Base-by-base conservation (phyloP, 176 grass and related monocot genomes). In the Hordeum marinum region DNA sequence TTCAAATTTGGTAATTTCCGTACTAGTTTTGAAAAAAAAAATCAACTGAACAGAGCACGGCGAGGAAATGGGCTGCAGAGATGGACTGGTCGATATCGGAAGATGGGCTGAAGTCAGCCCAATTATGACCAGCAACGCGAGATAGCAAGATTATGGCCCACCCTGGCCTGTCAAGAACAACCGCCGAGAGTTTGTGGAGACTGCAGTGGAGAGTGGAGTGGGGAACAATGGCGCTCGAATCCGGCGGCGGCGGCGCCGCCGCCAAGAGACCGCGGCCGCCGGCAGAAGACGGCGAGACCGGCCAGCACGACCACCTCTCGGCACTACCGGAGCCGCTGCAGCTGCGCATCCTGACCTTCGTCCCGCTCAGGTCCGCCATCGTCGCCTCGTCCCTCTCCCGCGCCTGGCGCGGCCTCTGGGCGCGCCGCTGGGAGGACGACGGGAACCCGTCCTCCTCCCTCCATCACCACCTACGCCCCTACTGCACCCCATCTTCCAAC, bases 361-460 rank as follows among this genome's bases (percentile, higher is more conserved):
- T 97, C n/a, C 72, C 85, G 37, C 76, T 94, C 63, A 88, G 85
- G 86, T 73, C 58, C 13, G 89, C 87, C 35, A 87, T 97, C 59
- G 65, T 76, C 75, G 82, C 83, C 11, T 77, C 25, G 35, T 83
- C 40, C 21, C 71, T 97, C 48, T 89, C 76, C 20, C 64, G 61
- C 9, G 32, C 40, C 4, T 97, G 89, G 80, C 75, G 82, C 83
- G 52, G 39, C 54, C 85, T 88, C 64, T 94, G 91, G 91, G 29
- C 32, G 46, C 54, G 83, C 75, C 87, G 85, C 10, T 86, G 87
- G 89, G 36, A 61, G 41, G 54, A 81, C 68, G 68, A 71, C 11
- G n/a, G 7, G 21, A 71, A 71, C 11, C 83, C 80, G 5, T 89
- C 84, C 11, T 68, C 68, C 11, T 58, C 74, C 43, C 32, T 58